Conservation (phyloP, 2,329 filamentous ascomycete genomes). For the Colletotrichum orbiculare region DNA sequence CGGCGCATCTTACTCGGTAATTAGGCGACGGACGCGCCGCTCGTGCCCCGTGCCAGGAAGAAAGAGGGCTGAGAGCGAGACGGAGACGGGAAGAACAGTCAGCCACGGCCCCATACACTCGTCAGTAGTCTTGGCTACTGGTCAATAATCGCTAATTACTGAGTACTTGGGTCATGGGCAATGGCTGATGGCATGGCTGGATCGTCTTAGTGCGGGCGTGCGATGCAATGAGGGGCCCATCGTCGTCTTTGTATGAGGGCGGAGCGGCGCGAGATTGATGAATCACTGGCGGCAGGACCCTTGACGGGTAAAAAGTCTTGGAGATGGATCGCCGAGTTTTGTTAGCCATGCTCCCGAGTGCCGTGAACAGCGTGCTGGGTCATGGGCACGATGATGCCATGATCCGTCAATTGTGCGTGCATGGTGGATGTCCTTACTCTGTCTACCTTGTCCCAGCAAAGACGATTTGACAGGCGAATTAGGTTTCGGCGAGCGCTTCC, state of each 20-base stretch:
- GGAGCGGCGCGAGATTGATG: constrained; percentile 9
- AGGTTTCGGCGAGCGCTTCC: neutral
- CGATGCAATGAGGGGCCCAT: constrained; percentile 11
- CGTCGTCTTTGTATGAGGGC: neutral
- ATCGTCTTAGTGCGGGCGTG: constrained; percentile 26
- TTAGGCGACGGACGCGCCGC: constrained; percentile 19
- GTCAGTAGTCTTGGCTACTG: no score
- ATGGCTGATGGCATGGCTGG: neutral
- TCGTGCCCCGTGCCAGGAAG: constrained; percentile 1
- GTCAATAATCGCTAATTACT: no score
- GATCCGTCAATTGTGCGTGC: no score
- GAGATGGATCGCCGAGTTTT: no score
- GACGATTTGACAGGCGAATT: constrained; percentile 7
- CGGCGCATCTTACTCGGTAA: no score
- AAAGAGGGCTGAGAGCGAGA: constrained; percentile 5
- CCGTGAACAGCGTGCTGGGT: no score
- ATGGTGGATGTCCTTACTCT: no score
- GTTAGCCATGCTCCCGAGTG: no score
- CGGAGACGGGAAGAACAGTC: no score
- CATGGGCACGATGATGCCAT: no score
- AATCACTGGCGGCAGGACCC: constrained; percentile 3
- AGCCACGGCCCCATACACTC: no score
- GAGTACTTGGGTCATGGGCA: neutral
- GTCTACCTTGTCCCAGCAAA: no score
- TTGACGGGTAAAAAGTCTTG: neutral